These are phyloP conservation scores for Malassezia obtusa DNA, from an alignment of 1,284 basidiomycete species.

Conservation along the genomic window DNA sequence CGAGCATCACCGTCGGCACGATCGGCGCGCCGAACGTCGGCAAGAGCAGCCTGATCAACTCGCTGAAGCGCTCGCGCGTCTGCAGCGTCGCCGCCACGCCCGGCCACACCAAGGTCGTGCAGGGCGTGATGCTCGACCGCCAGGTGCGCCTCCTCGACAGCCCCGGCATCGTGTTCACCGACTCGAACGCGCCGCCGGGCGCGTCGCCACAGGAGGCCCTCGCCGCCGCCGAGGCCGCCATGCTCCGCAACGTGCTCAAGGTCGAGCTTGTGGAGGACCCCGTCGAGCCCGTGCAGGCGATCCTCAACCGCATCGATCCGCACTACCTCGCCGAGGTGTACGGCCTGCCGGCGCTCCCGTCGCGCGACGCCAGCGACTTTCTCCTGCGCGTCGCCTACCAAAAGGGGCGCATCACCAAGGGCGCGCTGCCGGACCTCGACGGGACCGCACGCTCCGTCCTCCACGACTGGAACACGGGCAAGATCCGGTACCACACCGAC, in stretches of 20 bases:
- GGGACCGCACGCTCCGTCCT: constrained; percentile 74
- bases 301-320: constrained; percentile 34
- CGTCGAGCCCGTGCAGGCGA: constrained; percentile 51
- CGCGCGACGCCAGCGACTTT: constrained; percentile 65
- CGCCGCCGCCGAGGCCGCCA: constrained; percentile 22
- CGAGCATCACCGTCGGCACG: constrained; percentile 66
- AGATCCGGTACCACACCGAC: constrained; percentile 75
- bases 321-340: constrained; percentile 32
- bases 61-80: constrained; percentile 60
- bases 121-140: constrained; percentile 83
- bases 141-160: constrained; percentile 87
- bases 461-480: constrained; percentile 90
- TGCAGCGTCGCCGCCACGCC: constrained; percentile 91
- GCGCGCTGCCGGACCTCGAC: constrained; percentile 80
- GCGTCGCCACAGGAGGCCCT: constrained; percentile 10
- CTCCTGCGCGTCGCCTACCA: constrained; percentile 79
- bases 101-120: constrained; percentile 88
- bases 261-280: constrained; percentile 87
- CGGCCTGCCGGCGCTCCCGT: constrained; percentile 27
- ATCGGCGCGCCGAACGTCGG: constrained; percentile 97
- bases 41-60: constrained; percentile 91
- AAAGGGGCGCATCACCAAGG: constrained; percentile 56
- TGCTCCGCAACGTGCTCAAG: constrained; percentile 78
- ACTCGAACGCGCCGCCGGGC: constrained; percentile 18
- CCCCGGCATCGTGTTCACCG: constrained; percentile 68